Conservation (phyloP, 2,329 filamentous ascomycete species). For the Penicillium sp. region DNA sequence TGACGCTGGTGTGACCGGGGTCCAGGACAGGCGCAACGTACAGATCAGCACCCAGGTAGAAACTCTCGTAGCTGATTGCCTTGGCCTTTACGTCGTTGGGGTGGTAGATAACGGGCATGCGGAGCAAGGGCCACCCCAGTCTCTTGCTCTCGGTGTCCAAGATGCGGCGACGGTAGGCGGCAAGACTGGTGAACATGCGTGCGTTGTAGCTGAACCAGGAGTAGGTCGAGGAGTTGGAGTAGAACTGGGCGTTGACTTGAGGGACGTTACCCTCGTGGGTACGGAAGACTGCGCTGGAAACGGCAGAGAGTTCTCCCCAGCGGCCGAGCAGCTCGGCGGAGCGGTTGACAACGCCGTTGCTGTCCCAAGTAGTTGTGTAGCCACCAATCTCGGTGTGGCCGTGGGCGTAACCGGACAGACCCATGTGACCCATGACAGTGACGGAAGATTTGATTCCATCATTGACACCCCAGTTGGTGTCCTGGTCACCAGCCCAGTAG, state of each 20-base stretch:
- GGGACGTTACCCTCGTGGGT: too few relatives aligned
- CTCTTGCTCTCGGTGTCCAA: conserved; percentile 26
- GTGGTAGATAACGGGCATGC: conserved; percentile 25
- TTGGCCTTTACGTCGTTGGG: too few relatives aligned
- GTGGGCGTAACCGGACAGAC: conserved; percentile 35
- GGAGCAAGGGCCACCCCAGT: conserved; percentile 22
- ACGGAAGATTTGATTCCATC: too few relatives aligned
- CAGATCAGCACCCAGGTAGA: too few relatives aligned
- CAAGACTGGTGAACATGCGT: conserved; percentile 34
- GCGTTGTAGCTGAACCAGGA: too few relatives aligned
- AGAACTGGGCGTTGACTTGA: too few relatives aligned
- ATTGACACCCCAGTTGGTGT: too few relatives aligned
- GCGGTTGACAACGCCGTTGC: conserved; percentile 32
- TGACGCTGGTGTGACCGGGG: too few relatives aligned
- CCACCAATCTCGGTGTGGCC: conserved; percentile 38
- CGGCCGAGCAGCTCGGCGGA: conserved; percentile 36
- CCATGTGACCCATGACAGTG: conserved; percentile 36
- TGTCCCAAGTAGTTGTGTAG: conserved; percentile 32
- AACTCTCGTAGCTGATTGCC: too few relatives aligned
- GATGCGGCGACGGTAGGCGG: conserved; percentile 31
- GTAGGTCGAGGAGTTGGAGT: too few relatives aligned
- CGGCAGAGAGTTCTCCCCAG: conserved; percentile 38
- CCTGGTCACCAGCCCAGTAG: too few relatives aligned
- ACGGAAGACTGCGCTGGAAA: conserved; percentile 18
- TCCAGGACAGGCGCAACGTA: too few relatives aligned